Percentiles rank a stretch among this genome's conserved stretches.
Conservation (phyloP, 352 stramenopile genomes). For the Phytophthora megakarya region DNA sequence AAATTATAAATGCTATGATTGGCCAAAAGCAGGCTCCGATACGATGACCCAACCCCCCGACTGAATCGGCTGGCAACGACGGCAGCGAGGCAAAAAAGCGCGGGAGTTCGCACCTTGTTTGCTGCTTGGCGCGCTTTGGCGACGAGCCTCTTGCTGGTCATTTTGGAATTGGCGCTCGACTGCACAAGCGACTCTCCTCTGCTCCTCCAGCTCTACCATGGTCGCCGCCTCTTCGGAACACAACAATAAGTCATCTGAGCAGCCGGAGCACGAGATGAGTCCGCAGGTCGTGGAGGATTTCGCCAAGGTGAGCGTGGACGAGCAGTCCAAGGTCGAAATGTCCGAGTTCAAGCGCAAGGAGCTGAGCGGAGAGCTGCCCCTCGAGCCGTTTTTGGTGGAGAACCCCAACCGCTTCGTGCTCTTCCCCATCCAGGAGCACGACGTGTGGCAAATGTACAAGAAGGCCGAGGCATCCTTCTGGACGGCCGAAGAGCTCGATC, state of each 20-base stretch:
- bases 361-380: conserved; percentile 78
- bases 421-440: conserved; percentile 97
- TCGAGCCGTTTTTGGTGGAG: conserved; percentile 94
- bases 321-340: conserved; percentile 47
- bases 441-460: conserved; percentile 99
- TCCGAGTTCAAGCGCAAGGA: conserved; percentile 90
- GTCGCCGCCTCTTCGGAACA: conserved; percentile 39
- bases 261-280: conserved; percentile 38
- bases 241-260: conserved; percentile 31
- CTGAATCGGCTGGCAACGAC: conserved; percentile 24
- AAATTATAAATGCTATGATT: not conserved
- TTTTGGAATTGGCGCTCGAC: conserved; percentile 39
- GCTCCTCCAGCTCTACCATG: conserved; percentile 29
- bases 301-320: conserved; percentile 24
- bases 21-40: conserved; percentile 9
- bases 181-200: conserved; percentile 22
- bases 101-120: conserved; percentile 21
- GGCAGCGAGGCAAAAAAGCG: conserved; percentile 26
- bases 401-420: conserved; percentile 98
- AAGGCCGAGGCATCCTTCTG: conserved; percentile 99
- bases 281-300: conserved; percentile 31
- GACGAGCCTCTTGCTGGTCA: conserved; percentile 24
- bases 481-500: conserved; percentile 98
- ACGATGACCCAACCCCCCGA: conserved; percentile 9
- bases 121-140: conserved; percentile 21